A percentile compares a stretch with the other conserved stretches of the same genome.
These are phyloP conservation scores for Fusarium decemcellulare DNA, from an alignment of 2,329 filamentous ascomycete species.

Conservation along the genomic window DNA sequence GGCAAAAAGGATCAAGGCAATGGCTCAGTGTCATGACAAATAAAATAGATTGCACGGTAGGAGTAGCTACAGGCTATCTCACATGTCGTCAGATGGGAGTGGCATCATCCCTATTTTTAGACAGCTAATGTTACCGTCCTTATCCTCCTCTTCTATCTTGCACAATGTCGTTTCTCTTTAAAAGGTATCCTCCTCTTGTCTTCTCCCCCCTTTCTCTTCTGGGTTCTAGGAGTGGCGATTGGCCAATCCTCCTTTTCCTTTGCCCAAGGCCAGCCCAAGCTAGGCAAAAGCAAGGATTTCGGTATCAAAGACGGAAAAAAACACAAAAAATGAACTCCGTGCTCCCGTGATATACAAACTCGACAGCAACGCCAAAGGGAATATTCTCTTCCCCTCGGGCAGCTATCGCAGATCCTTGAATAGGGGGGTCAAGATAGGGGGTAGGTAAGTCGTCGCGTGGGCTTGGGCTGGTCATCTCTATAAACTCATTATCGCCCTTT, in stretches of 20 bases:
- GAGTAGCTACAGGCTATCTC: conserved; percentile 32
- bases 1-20: neutral
- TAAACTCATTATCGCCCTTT: conserved; percentile 27
- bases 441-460: conserved; percentile 15
- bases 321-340: conserved; percentile 36
- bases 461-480: conserved; percentile 35
- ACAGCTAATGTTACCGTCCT: conserved; percentile 25
- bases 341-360: conserved; percentile 42
- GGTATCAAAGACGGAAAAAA: conserved; percentile 31
- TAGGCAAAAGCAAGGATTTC: conserved; percentile 24
- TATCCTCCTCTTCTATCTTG: conserved; percentile 34
- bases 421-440: conserved; percentile 3
- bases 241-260: conserved; percentile 12
- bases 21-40: conserved; percentile 29
- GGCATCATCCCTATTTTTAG: conserved; percentile 23
- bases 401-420: conserved; percentile 21
- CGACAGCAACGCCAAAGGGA: conserved; percentile 32
- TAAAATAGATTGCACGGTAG: conserved; percentile 33
- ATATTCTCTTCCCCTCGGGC: conserved; percentile 21
- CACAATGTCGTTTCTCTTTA: conserved; percentile 19
- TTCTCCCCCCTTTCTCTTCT: conserved; percentile 13
- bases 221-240: conserved; percentile 31
- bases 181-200: conserved; percentile 3
- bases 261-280: conserved; percentile 27
- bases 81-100: conserved; percentile 27